Conservation (phyloP, 208 protist species). For the Trypanosoma vivax region DNA sequence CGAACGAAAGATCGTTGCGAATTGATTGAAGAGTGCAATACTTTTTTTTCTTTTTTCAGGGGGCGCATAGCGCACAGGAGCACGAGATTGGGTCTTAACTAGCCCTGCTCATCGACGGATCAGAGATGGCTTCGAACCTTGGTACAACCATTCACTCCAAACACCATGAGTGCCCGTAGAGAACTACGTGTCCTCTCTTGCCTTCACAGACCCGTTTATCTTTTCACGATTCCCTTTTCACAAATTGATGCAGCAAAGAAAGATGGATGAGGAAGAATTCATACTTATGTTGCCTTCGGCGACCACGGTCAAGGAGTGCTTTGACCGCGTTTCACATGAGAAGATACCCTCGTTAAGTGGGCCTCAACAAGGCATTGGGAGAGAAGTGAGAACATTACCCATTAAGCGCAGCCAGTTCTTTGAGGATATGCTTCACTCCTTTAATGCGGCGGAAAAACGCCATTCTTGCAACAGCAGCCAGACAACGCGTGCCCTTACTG, state of each 20-base stretch:
- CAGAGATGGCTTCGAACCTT: too few species aligned
- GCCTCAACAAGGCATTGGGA: constrained; percentile 5
- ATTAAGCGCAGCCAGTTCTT: constrained; percentile 12
- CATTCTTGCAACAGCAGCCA: background rate
- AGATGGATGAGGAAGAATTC: constrained; percentile 11
- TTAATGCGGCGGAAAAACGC: background rate
- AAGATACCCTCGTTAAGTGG: constrained; percentile 12
- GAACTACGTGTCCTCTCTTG: background rate
- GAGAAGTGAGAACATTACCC: constrained; percentile 9
- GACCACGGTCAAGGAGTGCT: constrained; percentile 2
- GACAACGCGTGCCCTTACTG: too few species aligned
- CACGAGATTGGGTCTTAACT: too few species aligned
- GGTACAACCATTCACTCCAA: too few species aligned
- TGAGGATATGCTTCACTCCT: constrained; percentile 6
- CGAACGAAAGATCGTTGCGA: too few species aligned
- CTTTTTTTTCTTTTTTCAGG: too few species aligned
- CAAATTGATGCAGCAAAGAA: background rate
- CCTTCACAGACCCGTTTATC: background rate
- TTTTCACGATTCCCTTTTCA: background rate
- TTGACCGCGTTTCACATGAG: constrained; percentile 1
- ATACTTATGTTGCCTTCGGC: constrained; percentile 14
- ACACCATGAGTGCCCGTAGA: too few species aligned
- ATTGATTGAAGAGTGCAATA: too few species aligned
- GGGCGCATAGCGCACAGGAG: too few species aligned
- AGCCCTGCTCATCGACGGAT: too few species aligned